Base-by-base conservation (phyloP, 768 basidiomycete species). In the Gymnopilus dilepis region DNA sequence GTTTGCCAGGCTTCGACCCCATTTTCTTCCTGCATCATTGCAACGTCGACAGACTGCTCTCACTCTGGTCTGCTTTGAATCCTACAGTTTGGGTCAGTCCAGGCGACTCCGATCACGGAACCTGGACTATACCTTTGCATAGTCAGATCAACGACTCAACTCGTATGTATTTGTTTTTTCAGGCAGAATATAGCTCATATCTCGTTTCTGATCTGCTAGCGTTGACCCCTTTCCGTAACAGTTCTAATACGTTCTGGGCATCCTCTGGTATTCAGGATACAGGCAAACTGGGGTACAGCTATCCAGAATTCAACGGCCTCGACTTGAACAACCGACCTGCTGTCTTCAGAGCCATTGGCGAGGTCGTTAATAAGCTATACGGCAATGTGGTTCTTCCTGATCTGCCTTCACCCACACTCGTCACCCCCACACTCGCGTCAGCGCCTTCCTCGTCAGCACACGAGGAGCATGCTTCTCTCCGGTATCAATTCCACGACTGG, bases 21-120 rank as follows among this genome's bases (percentile, higher is more conserved):
- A 79, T 84, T 61, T 85, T 86, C 74, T 84, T 76, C 70, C 66
- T 85, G 61, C 85, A 85, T 63, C 84, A 86, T 64, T 63, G 69
- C 60, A 82, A 86, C 48, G 82, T 85, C 24, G 85, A 86, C 60
- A 80, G 84, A 22, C 15, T 83, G 62, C 71, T 84, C 21, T 74
- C 82, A 6, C 72, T 86, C 17, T 86, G 84, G 84, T 71, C 76
- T 5, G 83, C 80, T 1, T 60, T 85, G 40, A 76, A 85, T 61
- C 78, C 73, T 0, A 69, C 63, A 3, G 74, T 78, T 6, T 80
- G 78, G 77, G 78, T 82, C 5, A 69, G 66, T 28, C 59, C 54
- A 6, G 74, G 74, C 4, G 61, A 70, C 24, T 68, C 70, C 6
- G 65, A 66, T 3, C 67, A 67, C 43, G 78, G 76, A 17, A 76